phyloP scores from a whole-genome alignment of 805 yeast species.

The Sporopachydermia lactativora region DNA sequence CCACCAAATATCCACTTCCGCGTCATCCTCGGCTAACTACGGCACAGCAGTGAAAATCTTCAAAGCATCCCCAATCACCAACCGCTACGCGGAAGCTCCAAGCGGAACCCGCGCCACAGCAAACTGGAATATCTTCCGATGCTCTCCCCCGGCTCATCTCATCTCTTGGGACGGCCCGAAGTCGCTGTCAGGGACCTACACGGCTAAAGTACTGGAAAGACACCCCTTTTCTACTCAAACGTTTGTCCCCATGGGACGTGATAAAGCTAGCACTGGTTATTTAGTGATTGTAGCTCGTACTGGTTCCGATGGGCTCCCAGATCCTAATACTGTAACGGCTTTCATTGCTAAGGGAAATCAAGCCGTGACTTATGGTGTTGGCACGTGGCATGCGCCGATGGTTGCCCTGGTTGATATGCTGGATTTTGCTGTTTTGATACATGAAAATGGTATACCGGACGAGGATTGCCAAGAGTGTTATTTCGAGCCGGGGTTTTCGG shows the following conservation, averaged over 20 bases:
- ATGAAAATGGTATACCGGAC: constrained; percentile 65
- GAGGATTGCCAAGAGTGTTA: constrained; percentile 78
- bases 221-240: constrained; percentile 87
- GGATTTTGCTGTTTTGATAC: constrained; percentile 82
- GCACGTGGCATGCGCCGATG: constrained; percentile 76
- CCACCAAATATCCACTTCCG: constrained; percentile 42
- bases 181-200: constrained; percentile 19
- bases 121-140: constrained; percentile 73
- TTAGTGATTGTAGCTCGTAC: constrained; percentile 69
- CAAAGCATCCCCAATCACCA: constrained; percentile 54
- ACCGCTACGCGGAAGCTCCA: constrained; percentile 33
- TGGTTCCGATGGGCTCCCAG: constrained; percentile 40
- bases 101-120: constrained; percentile 38
- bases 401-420: constrained; percentile 54
- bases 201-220: constrained; percentile 65
- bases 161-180: constrained; percentile 15
- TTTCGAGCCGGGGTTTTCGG: constrained; percentile 42
- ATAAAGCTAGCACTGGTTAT: constrained; percentile 35
- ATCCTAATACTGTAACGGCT: constrained; percentile 44
- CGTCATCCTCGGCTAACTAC: constrained; percentile 56
- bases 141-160: constrained; percentile 61
- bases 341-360: constrained; percentile 72
- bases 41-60: constrained; percentile 83
- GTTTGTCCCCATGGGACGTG: constrained; percentile 78
- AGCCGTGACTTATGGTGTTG: constrained; percentile 74